Percentiles rank a stretch among this genome's conserved stretches.
Conservation (phyloP, 108 stramenopile species). For the Skeletonema marinoi region DNA sequence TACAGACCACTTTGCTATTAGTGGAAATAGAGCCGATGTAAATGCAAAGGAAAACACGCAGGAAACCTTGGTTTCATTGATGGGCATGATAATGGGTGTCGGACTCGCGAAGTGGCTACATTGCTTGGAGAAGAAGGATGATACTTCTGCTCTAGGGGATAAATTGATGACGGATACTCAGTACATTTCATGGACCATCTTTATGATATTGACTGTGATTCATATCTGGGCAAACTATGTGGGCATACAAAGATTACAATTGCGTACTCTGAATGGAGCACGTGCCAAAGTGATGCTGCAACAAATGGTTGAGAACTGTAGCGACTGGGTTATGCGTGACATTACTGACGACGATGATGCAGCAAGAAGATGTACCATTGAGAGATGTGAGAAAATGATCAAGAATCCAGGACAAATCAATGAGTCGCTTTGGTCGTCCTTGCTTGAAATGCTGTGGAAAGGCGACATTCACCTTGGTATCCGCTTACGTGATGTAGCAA, state of each 20-base stretch:
- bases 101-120: slow-evolving; percentile 55
- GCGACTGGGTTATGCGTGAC: slow-evolving; percentile 2
- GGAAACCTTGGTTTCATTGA: slow-evolving; percentile 91
- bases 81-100: slow-evolving; percentile 89
- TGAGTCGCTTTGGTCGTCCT: slow-evolving; percentile 47
- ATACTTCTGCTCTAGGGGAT: neutral
- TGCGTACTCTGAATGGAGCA: slow-evolving; percentile 82
- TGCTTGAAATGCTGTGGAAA: slow-evolving; percentile 18
- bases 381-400: neutral
- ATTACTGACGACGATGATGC: neutral
- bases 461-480: slow-evolving; percentile 37
- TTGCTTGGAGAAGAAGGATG: slow-evolving; percentile 38
- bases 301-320: slow-evolving; percentile 28
- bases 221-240: slow-evolving; percentile 95
- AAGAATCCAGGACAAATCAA: slow-evolving; percentile 30
- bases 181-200: slow-evolving; percentile 76
- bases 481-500: slow-evolving; percentile 20
- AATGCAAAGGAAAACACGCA: slow-evolving; percentile 95
- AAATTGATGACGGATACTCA: slow-evolving; percentile 15
- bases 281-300: slow-evolving; percentile 28
- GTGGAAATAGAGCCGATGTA: slow-evolving; percentile 92
- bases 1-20: slow-evolving; percentile 74
- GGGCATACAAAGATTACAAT: slow-evolving; percentile 74
- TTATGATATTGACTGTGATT: slow-evolving; percentile 74
- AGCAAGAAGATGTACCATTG: neutral